Conservation (phyloP, 2,329 filamentous ascomycete species). For the Corniculantispora saksenae region DNA sequence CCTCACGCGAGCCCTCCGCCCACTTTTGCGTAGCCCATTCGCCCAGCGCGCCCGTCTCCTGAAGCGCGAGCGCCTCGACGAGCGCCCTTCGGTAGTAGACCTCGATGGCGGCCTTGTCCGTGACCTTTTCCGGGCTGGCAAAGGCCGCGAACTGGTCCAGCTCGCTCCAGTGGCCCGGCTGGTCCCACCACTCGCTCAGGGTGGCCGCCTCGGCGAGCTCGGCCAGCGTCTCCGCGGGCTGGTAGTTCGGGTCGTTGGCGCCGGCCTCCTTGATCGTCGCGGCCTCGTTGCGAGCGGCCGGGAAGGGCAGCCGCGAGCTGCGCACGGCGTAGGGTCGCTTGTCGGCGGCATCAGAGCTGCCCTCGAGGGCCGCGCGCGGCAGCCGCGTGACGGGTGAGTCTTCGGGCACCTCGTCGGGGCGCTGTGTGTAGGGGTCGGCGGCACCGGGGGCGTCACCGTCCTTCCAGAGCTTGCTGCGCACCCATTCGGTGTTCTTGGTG, state of each 20-base stretch:
- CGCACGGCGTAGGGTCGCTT: conserved; percentile 30
- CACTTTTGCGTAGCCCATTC: conserved; percentile 37
- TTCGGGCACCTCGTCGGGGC: conserved; percentile 27
- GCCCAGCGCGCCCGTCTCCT: conserved; percentile 32
- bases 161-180: conserved; percentile 51
- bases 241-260: conserved; percentile 41
- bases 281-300: conserved; percentile 36
- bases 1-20: conserved; percentile 33
- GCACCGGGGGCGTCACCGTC: conserved; percentile 38
- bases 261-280: conserved; percentile 33
- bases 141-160: conserved; percentile 50
- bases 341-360: conserved; percentile 16
- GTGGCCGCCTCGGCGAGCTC: conserved; percentile 51
- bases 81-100: conserved; percentile 52
- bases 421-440: conserved; percentile 42
- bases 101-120: conserved; percentile 48
- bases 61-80: conserved; percentile 51
- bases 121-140: conserved; percentile 39
- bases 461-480: conserved; percentile 44
- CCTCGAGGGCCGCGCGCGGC: conserved; percentile 33
- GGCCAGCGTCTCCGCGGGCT: conserved; percentile 46
- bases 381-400: conserved; percentile 29
- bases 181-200: conserved; percentile 55
- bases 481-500: conserved; percentile 38
- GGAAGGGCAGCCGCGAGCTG: conserved; percentile 35